These are phyloP conservation scores for Sonneratia alba DNA, from an alignment of 345 rosid species.

Conservation along the genomic window DNA sequence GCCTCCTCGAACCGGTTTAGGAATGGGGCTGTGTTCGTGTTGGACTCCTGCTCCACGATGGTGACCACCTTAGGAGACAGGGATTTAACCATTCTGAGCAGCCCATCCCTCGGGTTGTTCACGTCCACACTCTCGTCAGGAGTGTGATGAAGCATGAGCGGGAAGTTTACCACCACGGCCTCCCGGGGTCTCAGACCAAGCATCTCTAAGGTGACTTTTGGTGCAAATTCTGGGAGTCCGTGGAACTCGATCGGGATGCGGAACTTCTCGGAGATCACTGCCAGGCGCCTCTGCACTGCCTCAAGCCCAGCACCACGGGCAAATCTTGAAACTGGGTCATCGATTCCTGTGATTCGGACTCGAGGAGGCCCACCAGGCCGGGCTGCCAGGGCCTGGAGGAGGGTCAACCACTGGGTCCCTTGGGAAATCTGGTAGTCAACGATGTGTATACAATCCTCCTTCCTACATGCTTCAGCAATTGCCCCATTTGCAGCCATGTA, in stretches of 20 bases:
- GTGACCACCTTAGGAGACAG: conserved; percentile 57
- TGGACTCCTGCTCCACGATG: conserved; percentile 67
- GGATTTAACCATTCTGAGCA: conserved; percentile 57
- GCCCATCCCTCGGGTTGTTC: conserved; percentile 60
- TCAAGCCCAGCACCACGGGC: conserved; percentile 60
- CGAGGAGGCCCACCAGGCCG: conserved; percentile 57
- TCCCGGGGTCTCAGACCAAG: conserved; percentile 55
- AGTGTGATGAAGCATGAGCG: conserved; percentile 66
- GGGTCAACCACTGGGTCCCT: conserved; percentile 65
- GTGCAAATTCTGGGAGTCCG: conserved; percentile 46
- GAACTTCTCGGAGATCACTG: conserved; percentile 39
- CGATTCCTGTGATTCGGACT: conserved; percentile 67
- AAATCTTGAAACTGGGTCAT: conserved; percentile 41
- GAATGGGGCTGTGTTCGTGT: conserved; percentile 67
- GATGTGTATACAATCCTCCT: conserved; percentile 54
- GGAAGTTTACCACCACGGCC: conserved; percentile 57
- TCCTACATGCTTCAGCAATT: conserved; percentile 64
- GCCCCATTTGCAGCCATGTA: conserved; percentile 82
- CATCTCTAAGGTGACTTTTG: conserved; percentile 40
- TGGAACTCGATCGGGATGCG: conserved; percentile 52
- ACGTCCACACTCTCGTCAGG: conserved; percentile 71
- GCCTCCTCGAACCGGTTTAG: conserved; percentile 50
- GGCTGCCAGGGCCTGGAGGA: conserved; percentile 64
- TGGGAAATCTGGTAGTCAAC: conserved; percentile 63
- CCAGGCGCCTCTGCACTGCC: conserved; percentile 37